Conservation (phyloP, 768 basidiomycete genomes). For the Russula sp. region DNA sequence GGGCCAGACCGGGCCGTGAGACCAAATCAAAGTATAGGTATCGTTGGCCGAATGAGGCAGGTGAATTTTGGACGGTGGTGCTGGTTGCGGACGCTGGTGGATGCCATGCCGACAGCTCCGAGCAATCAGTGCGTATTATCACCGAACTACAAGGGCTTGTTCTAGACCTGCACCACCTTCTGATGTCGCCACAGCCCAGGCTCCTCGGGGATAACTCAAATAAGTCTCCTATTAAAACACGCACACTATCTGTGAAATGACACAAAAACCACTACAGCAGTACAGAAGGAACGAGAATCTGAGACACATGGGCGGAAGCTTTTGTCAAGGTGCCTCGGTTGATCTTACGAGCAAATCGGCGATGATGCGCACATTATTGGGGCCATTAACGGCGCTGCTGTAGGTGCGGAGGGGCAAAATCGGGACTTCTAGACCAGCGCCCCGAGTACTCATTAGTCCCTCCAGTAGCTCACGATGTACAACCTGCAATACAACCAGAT, state of each 20-base stretch:
- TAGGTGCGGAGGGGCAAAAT: neutral
- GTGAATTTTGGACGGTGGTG: neutral
- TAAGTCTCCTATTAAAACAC: conserved; percentile 28
- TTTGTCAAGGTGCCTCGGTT: neutral
- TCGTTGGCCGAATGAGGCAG: conserved; percentile 13
- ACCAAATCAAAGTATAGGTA: no score
- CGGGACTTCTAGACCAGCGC: neutral
- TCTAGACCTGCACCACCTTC: conserved; percentile 23
- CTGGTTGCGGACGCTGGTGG: neutral
- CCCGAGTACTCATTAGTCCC: neutral
- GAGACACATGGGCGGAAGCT: neutral
- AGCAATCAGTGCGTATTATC: conserved; percentile 14
- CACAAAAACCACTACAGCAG: neutral
- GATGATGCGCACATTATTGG: conserved; percentile 3
- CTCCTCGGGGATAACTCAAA: conserved; percentile 33
- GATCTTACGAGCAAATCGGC: neutral
- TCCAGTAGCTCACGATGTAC: conserved; percentile 4
- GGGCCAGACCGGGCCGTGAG: conserved; percentile 7
- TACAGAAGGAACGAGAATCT: neutral
- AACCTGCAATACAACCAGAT: conserved; percentile 2
- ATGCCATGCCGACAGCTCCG: neutral
- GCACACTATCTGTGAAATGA: neutral
- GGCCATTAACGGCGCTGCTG: neutral
- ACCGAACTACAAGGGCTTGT: conserved; percentile 30
- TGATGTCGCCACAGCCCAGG: conserved; percentile 34